Conservation (phyloP, 495 filamentous ascomycete species). For the Cryomyces minteri region DNA sequence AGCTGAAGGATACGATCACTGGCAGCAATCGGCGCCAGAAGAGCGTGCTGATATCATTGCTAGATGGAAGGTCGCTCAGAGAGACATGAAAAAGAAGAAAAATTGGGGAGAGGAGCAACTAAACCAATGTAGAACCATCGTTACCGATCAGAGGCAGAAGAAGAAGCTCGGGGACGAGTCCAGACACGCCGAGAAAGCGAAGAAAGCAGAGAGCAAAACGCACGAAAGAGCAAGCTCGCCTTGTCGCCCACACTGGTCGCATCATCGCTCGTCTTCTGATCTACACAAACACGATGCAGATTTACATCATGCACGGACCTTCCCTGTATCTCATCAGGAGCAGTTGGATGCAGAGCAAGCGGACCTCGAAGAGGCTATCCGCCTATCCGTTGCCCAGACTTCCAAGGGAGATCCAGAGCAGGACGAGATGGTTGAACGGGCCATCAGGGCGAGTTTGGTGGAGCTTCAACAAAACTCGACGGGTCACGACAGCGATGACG, state of each 20-base stretch:
- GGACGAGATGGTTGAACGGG: slow-evolving; percentile 46
- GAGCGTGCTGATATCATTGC: slow-evolving; percentile 38
- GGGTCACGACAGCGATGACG: slow-evolving; percentile 12
- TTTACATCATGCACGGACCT: not conserved
- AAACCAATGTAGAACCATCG: slow-evolving; percentile 17
- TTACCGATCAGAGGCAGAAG: slow-evolving; percentile 11
- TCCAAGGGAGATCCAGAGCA: slow-evolving; percentile 47
- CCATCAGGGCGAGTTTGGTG: slow-evolving; percentile 45
- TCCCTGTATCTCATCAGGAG: not conserved
- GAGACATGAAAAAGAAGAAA: slow-evolving; percentile 35
- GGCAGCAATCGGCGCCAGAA: slow-evolving; percentile 23
- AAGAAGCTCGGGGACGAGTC: slow-evolving; percentile 5
- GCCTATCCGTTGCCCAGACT: slow-evolving; percentile 44
- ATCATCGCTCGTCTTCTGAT: not conserved
- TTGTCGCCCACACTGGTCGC: not conserved
- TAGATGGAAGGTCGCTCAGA: slow-evolving; percentile 34
- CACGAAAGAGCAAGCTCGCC: not conserved
- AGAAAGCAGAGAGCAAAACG: not conserved
- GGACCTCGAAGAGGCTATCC: slow-evolving; percentile 53
- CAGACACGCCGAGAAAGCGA: not conserved
- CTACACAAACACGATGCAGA: too few species aligned
- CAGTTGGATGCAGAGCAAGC: slow-evolving; percentile 17
- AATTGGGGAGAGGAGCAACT: slow-evolving; percentile 27
- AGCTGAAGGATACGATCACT: slow-evolving; percentile 50
- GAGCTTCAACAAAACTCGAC: slow-evolving; percentile 28